Evolutionary conservation across 306 rosid genomes (phyloP).

Genomic region (Urtica urens): DNA sequence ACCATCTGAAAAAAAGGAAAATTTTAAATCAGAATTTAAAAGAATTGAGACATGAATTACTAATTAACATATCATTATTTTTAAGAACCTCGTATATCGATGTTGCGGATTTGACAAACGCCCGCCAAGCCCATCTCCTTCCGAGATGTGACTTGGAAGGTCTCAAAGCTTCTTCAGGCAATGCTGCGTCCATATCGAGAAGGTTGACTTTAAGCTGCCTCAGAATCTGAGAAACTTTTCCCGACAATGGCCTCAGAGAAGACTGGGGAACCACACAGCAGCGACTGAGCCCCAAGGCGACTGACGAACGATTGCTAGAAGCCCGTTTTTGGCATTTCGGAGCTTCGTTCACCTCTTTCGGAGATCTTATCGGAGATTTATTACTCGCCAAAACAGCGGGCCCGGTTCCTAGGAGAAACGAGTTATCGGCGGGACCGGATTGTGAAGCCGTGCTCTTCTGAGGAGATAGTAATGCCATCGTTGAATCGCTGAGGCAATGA

Average conservation of each 20-base stretch:
- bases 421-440: constrained; percentile 28
- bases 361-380: constrained; percentile 26
- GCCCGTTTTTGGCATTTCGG: constrained; percentile 23
- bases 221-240: constrained; percentile 56
- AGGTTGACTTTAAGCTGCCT: constrained; percentile 70
- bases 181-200: constrained; percentile 90
- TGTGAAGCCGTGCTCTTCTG: constrained; percentile 34
- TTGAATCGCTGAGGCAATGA: constrained; percentile 44
- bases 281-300: constrained; percentile 36
- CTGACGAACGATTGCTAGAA: constrained; percentile 30
- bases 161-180: constrained; percentile 62
- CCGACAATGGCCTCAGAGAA: constrained; percentile 73
- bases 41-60: neutral
- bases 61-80: neutral
- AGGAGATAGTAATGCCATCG: constrained; percentile 21
- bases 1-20: constrained; percentile 56
- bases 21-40: neutral
- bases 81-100: constrained; percentile 75
- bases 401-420: constrained; percentile 29
- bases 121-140: constrained; percentile 91
- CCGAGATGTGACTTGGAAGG: constrained; percentile 51
- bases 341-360: constrained; percentile 26
- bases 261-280: constrained; percentile 74
- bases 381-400: constrained; percentile 24
- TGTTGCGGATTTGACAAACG: constrained; percentile 73